Evolutionary conservation across 2,329 filamentous ascomycete species (phyloP), one percentile per base, ranked within the genome.

Genomic region (Xylariaceae sp.): DNA sequence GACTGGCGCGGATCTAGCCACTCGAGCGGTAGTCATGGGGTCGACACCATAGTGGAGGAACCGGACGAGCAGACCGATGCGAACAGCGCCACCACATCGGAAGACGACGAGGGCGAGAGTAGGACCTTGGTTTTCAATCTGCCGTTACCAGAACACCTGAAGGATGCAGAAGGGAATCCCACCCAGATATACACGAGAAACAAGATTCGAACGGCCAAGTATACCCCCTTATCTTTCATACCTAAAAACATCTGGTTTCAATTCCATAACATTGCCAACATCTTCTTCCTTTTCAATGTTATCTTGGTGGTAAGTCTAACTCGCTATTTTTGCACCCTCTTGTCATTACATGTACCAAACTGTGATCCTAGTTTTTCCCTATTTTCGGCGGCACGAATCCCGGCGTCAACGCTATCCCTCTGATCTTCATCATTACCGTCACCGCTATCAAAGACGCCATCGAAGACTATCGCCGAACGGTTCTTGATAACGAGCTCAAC

Each of bases 191-290:
- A 88, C 74, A 82, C 89, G 53, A 83, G 93, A 66, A 99, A 99
- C 80, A 99, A 99, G 81, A 96, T 99, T 73, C 84, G 95, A 67
- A 99, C 94, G 2, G 90, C 94, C 61, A 99, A 97, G 76, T 99
- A 99, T 75, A 99, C 94, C 6, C 88, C 95, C 7, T 75, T 99
- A 64, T 96, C 90, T 61, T 99, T 99, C 75, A 75, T 99, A 34
- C 94, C 94, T 11, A 97, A 97, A 78, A 97, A 99, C 75, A 73
- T 99, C 71, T 99, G 88, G 86, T 90, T 96, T 65, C 95, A 99
- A 75, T 97, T 99, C 72, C 93, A 99, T 76, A 97, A 97, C 72
- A 88, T 99, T 70, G 94, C 94, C 71, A 99, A 99, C 74, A 88
- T 97, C 56, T 99, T 97, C 77, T 99, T 99, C 82, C 80, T 97